Evolutionary conservation across 352 stramenopile genomes (phyloP), one percentile per base, ranked within the genome.

Genomic region (Pythium insidiosum): DNA sequence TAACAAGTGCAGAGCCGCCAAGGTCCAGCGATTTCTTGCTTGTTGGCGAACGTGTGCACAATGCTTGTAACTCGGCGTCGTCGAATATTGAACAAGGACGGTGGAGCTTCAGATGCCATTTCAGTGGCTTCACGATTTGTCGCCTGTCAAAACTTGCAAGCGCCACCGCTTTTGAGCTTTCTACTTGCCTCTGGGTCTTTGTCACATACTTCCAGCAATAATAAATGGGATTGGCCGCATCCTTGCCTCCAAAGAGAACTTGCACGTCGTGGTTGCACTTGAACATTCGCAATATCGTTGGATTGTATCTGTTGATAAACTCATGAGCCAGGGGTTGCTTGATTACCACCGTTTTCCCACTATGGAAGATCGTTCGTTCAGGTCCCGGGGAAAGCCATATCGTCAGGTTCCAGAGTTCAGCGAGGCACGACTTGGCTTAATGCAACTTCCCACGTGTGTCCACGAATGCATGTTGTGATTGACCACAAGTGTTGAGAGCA

Each of bases 171-270:
- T 36, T 43, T 16, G 36, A 37, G 18, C 50, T 33, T 21, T 52
- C 50, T n/a, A 58, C 47, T 3, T 47, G 37, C 4, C 38, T 33
- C 25, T 58, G 50, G 2, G 50, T 11, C 30, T 58, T 58, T 5
- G 37, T 58, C 11, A 58, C 50, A 21, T 58, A 58, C 36, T 58
- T 58, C 28, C 42, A 48, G 31, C 43, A 58, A 20, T 58, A 58
- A 22, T 58, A 52, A 9, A 58, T 58, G 4, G 28, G 13, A 26
- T 54, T 42, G 19, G 30, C 35, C 12, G 38, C 38, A 22, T 54
- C 47, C 18, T 54, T 47, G 4, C 47, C 47, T 21, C 47, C 38
- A 12, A 54, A 47, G 7, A 54, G 13, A 4, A 54, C 31, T 43
- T 54, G 20, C n/a, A n/a, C n/a, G n/a, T n/a, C n/a, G n/a, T n/a